Base-by-base conservation (phyloP, 768 basidiomycete species). In the Fomitopsis pulvina region DNA sequence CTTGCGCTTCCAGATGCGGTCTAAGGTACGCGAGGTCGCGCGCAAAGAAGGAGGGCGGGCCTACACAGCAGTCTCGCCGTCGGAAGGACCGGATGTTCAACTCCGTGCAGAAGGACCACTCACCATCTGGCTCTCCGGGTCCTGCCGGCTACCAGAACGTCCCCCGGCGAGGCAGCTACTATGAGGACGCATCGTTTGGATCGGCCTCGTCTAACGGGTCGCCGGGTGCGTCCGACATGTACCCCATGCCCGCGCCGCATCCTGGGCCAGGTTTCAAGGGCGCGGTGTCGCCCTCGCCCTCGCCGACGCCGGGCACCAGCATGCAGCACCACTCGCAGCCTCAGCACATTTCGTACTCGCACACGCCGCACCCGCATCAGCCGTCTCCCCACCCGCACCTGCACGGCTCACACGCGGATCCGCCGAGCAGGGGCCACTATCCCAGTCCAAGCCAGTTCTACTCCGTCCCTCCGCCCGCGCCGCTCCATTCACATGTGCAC, bases 21-120 rank as follows among this genome's bases (percentile, higher is more conserved):
- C 74, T 93, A 53, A 82, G 90, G 41, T 92, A 81, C 66, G 89
- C 91, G 53, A 84, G 90, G 50, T 87, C 87, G 47, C 80, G 87
- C 60, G 91, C 91, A 50, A 93, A 93, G 71, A 89, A 89, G 63
- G 88, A 87, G 68, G 91, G 84, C 16, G 73, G 78, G 57, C 69
- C 70, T 52, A 68, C 68, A 16, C 55, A 71, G 5, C 59, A 61
- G 10, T 76, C 80, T 62, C 79, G 85, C 30, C 73, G 80, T 51
- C 75, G 80, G 51, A 85, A 87, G 66, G 85, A 87, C 46, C 84
- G 85, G 57, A 60, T 54, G 10, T 56, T 66, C 55, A 58, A 52
- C 49, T 50, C 56, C 37, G 47, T 63, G 57, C 63, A 58, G 56
- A 50, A 60, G n/a, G 56, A 60, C 29, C 58, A 57, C 26, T 58